Base-by-base conservation (phyloP, 768 basidiomycete genomes). In the Mycena chlorophos region DNA sequence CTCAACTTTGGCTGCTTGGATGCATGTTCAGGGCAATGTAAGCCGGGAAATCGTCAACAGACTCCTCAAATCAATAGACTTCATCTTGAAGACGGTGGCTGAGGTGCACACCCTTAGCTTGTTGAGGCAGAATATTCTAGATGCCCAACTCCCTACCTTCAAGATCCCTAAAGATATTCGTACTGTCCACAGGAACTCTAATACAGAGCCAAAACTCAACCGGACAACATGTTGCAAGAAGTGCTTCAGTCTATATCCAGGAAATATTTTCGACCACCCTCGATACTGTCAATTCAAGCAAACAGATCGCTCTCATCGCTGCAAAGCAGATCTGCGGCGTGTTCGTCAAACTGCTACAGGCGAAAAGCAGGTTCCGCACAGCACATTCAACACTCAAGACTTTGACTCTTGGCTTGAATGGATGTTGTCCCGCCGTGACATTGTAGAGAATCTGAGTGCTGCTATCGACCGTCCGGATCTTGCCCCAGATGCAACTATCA, bases 331-430 rank as follows among this genome's bases (percentile, higher is more conserved):
- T 12, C 39, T 57, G 2, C 30, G 13, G 12, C 25, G 29, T 20
- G 5, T 13, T 1, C 46, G 16, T 2, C 27, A 27, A 16, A 10
- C 19, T n/a, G 17, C 43, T 3, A 26, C 42, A 2, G 20, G 0
- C 12, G 8, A 14, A 4, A 52, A 53, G 40, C 1, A 0, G 23
- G 40, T 57, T 10, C 56, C 56, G 17, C 4, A 25, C n/a, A 30
- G 17, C 1, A 48, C 10, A 26, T 57, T 38, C 25, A 34, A 39
- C 23, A 52, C 56, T 2, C 56, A 57, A 22, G 8, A 39, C 19
- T 53, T 57, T 22, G 29, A 22, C 28, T 31, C 56, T 23, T 57
- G 56, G 56, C 56, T 57, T 16, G 27, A 25, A 14, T 57, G 14
- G 14, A 52, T 57, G 30, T 23, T 57, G n/a, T 38, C 50, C 20